Conservation (phyloP, 805 yeast species). For the Yarrowia bubula region DNA sequence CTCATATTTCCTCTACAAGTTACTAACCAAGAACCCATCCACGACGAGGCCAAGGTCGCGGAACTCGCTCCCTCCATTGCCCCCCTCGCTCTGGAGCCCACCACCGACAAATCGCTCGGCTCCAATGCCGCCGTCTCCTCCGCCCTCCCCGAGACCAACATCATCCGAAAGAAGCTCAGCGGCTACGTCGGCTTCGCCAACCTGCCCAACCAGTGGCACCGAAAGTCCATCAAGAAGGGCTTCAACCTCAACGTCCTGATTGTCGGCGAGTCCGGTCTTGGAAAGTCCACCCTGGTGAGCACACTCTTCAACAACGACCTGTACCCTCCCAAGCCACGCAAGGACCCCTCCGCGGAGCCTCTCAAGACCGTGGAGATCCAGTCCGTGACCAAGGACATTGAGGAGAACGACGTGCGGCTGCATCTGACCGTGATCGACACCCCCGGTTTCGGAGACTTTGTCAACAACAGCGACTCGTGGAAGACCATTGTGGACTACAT, state of each 20-base stretch:
- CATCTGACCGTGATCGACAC: constrained; percentile 81
- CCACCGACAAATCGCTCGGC: constrained; percentile 27
- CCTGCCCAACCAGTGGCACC: constrained; percentile 98
- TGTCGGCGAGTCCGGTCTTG: constrained; percentile 82
- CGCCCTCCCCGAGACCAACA: constrained; percentile 31
- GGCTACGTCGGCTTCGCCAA: constrained; percentile 97
- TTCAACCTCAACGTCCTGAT: constrained; percentile 85
- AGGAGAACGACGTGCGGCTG: constrained; percentile 89
- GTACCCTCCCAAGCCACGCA: constrained; percentile 45
- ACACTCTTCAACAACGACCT: constrained; percentile 76
- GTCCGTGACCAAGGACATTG: constrained; percentile 67
- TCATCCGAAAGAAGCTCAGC: constrained; percentile 60
- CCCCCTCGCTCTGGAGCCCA: constrained; percentile 25
- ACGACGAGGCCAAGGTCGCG: constrained; percentile 26
- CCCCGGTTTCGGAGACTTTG: constrained; percentile 90
- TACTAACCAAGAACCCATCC: constrained; percentile 24
- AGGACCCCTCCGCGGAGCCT: constrained; percentile 46
- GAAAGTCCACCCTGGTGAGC: constrained; percentile 87
- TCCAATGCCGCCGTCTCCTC: constrained; percentile 25
- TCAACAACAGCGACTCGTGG: constrained; percentile 80
- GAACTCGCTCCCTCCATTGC: constrained; percentile 27
- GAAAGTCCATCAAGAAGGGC: constrained; percentile 86
- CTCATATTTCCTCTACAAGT: not conserved
- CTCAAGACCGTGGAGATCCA: constrained; percentile 55
- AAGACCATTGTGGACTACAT: constrained; percentile 88